These are phyloP conservation scores for Dendrobium catenatum DNA, from an alignment of 106 monocot species.

Conservation along the genomic window DNA sequence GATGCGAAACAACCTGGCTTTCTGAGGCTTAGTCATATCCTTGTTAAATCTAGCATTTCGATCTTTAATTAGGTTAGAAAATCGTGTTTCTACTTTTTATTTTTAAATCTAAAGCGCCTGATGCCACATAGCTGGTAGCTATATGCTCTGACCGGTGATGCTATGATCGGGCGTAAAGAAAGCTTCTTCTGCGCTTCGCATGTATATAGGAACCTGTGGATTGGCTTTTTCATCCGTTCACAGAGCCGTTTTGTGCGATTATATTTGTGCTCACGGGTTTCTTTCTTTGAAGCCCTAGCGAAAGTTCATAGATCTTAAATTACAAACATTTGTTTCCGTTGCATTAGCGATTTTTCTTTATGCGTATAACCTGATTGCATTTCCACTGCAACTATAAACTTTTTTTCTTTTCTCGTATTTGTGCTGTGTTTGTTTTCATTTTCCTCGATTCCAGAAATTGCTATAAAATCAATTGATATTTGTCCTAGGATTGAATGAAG, in stretches of 20 bases:
- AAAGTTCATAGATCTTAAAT: too few species aligned
- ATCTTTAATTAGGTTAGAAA: not conserved
- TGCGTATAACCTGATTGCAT: too few species aligned
- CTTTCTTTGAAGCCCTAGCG: too few species aligned
- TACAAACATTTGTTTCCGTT: too few species aligned
- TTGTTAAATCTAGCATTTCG: not conserved
- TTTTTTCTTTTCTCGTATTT: too few species aligned
- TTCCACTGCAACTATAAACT: too few species aligned
- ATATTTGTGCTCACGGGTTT: not conserved
- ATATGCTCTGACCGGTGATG: constrained; percentile 30
- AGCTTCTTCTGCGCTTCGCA: constrained; percentile 13
- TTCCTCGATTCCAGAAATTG: too few species aligned
- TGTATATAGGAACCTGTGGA: constrained; percentile 37
- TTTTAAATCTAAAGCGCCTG: not conserved
- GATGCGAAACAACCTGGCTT: not conserved
- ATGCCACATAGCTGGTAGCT: constrained; percentile 16
- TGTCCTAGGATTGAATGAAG: too few species aligned
- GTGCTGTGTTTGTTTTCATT: too few species aligned
- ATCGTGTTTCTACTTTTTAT: not conserved
- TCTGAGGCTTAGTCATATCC: not conserved
- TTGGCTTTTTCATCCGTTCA: constrained; percentile 8
- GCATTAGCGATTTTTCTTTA: too few species aligned
- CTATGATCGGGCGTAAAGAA: constrained; percentile 33
- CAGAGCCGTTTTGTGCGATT: constrained; percentile 38
- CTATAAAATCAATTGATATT: too few species aligned